Percentiles rank a stretch among this genome's conserved stretches.
Conservation (phyloP, 257 asterid genomes). For the Ophiorrhiza pumila region DNA sequence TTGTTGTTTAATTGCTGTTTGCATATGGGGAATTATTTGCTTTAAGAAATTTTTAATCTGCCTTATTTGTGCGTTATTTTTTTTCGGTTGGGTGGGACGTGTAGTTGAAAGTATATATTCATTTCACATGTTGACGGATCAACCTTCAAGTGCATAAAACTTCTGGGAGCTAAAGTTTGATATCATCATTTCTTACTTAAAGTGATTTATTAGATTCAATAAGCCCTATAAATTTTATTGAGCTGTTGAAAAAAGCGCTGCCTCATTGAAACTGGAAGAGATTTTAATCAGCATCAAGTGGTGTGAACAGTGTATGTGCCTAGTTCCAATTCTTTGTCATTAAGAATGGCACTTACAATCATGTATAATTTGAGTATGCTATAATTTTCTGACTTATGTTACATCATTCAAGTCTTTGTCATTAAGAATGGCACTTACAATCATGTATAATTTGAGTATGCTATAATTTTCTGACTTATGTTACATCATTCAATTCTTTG, state of each 20-base stretch:
- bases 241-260: neutral
- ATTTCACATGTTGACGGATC: neutral
- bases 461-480: too few relatives aligned
- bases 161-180: neutral
- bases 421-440: too few relatives aligned
- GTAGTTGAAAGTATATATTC: neutral
- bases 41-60: neutral
- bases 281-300: neutral
- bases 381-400: too few relatives aligned
- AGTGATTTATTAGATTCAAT: neutral
- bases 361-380: neutral
- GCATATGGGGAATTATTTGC: neutral
- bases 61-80: neutral
- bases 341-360: neutral
- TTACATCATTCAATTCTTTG: too few relatives aligned
- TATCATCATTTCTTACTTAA: neutral
- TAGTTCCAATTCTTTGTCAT: neutral
- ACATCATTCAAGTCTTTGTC: too few relatives aligned
- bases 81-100: neutral
- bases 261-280: neutral
- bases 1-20: neutral
- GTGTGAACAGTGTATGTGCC: neutral
- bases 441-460: too few relatives aligned
- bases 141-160: neutral
- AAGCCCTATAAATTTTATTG: neutral